A percentile compares a stretch with the other conserved stretches of the same genome.
Evolutionary conservation across 2,329 filamentous ascomycete genomes (phyloP).

Genomic region (Fusarium oligoseptatum): DNA sequence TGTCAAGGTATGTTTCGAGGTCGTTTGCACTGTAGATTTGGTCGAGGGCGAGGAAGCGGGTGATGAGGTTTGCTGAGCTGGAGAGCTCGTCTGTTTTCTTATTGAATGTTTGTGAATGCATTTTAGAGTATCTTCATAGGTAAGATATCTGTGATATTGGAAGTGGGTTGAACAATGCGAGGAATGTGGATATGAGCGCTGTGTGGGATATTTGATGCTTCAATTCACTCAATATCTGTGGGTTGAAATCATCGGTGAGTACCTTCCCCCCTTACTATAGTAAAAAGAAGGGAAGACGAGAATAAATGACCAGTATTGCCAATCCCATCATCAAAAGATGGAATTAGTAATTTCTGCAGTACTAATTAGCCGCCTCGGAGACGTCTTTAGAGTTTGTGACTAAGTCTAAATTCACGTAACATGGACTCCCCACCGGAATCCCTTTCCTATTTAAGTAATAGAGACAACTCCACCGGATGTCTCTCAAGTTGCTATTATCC

Average conservation of each 20-base stretch:
- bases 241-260: not conserved
- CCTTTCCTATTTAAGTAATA: constrained; percentile 7
- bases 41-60: constrained; percentile 4
- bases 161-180: not conserved
- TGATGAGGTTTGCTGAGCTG: not conserved
- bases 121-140: not conserved
- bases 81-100: not conserved
- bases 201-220: not conserved
- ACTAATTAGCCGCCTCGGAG: constrained; percentile 16
- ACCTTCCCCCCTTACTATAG: not conserved
- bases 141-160: not conserved
- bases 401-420: constrained; percentile 32
- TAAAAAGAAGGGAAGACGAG: accelerated
- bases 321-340: not conserved
- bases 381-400: not conserved
- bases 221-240: not conserved
- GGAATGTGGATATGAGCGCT: not conserved
- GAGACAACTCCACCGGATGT: constrained; percentile 1
- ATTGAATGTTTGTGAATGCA: not conserved
- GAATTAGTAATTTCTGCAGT: constrained; percentile 16
- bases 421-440: not conserved
- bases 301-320: not conserved
- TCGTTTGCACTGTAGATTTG: constrained; percentile 27
- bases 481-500: not conserved
- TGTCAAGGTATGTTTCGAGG: not conserved